These are phyloP conservation scores for Buddleja alternifolia DNA, from an alignment of 257 asterid species.

Conservation along the genomic window DNA sequence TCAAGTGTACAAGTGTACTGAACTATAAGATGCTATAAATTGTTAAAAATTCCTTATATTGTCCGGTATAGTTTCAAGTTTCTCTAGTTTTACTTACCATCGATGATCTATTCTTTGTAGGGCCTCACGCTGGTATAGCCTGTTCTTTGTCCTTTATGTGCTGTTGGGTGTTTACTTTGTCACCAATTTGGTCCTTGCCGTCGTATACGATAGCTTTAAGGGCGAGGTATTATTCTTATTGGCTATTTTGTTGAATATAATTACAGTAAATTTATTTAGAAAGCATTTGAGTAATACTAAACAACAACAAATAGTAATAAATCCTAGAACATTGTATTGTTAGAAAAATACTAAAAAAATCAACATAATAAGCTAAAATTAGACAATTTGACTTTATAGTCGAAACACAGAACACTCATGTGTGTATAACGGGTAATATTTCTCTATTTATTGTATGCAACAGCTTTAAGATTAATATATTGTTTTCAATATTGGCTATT, in stretches of 20 bases:
- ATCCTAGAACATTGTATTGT: neutral
- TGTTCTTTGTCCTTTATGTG: constrained; percentile 88
- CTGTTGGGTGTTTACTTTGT: constrained; percentile 95
- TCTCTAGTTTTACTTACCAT: constrained; percentile 27
- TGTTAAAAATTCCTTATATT: neutral
- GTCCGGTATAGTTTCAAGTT: constrained; percentile 6
- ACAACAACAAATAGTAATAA: neutral
- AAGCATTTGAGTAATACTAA: constrained; percentile 21
- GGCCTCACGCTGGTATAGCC: constrained; percentile 83
- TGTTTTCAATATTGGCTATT: constrained; percentile 13
- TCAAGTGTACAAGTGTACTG: constrained; percentile 9
- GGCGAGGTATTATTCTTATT: constrained; percentile 63
- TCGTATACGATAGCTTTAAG: constrained; percentile 97
- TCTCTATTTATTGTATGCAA: constrained; percentile 55
- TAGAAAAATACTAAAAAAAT: neutral
- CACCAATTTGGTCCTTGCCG: constrained; percentile 98
- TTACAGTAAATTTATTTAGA: constrained; percentile 7
- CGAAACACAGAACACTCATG: neutral
- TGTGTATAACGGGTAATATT: constrained; percentile 5
- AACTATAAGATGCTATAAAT: constrained; percentile 6
- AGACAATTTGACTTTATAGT: neutral
- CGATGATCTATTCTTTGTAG: constrained; percentile 48
- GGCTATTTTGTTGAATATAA: constrained; percentile 5
- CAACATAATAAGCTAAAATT: neutral
- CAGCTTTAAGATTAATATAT: constrained; percentile 66